These are phyloP conservation scores for Fusarium denticulatum DNA, from an alignment of 2,329 filamentous ascomycete species.

Conservation along the genomic window DNA sequence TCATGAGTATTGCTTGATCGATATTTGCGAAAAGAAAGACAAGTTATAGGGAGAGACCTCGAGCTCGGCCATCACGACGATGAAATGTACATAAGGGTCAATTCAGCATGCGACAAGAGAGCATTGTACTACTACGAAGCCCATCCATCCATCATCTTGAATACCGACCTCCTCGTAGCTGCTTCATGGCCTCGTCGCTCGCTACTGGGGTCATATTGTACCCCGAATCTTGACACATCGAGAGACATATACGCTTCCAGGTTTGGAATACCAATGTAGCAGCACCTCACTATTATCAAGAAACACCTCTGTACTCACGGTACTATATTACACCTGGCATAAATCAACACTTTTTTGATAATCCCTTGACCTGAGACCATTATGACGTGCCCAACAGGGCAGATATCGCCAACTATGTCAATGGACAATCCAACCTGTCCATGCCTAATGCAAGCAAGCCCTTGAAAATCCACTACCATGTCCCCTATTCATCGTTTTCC, in stretches of 20 bases:
- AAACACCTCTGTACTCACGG: background rate
- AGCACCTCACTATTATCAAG: background rate
- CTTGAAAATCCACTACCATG: slow-evolving; percentile 1
- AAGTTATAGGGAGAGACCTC: background rate
- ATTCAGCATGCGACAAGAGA: slow-evolving; percentile 34
- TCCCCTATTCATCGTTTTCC: background rate
- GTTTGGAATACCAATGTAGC: background rate
- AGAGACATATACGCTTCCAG: background rate
- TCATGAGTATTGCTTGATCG: background rate
- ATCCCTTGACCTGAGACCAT: background rate
- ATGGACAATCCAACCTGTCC: slow-evolving; percentile 33
- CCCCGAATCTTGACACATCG: background rate
- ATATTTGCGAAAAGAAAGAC: slow-evolving; percentile 5
- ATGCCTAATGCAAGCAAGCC: slow-evolving; percentile 32
- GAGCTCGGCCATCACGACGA: slow-evolving; percentile 13
- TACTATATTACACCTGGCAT: background rate
- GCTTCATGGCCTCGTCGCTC: background rate
- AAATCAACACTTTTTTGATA: background rate
- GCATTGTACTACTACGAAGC: slow-evolving; percentile 36
- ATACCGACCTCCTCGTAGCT: background rate
- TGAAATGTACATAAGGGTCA: slow-evolving; percentile 42
- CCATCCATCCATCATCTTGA: background rate
- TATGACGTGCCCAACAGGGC: background rate
- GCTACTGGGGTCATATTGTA: background rate
- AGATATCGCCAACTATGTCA: slow-evolving; percentile 6